Evolutionary conservation across 495 filamentous ascomycete genomes (phyloP), one percentile per base, ranked within the genome.

Genomic region (Astrocystis sublimbata): DNA sequence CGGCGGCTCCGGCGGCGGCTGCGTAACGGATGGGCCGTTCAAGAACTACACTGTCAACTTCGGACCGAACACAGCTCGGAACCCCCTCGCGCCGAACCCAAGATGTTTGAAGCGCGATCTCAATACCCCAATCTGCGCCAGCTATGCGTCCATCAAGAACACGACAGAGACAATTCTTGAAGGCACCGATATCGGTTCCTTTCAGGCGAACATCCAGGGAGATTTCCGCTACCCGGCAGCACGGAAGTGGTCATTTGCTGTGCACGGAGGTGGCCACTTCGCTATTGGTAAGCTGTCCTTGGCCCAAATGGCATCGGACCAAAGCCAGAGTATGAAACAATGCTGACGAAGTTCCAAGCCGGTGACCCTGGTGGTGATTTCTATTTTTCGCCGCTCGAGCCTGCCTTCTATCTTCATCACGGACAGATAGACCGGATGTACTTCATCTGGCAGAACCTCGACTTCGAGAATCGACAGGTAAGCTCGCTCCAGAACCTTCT

Each of bases 401-500:
- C 88, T 12, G 82, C 73, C 15, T 92, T 92, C 75, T 91, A 79
- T 70, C 78, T 85, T 13, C 88, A 91, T 71, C 88, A 92, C 69
- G 83, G 79, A 4, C 83, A 85, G 78, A 82, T 92, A 57, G 89
- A 92, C 71, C 83, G 84, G 38, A 62, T 87, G 17, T 91, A 83
- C 77, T 89, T 85, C 75, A 88, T 89, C 54, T 92, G 89, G 89
- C 88, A 92, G 66, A 75, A 76, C 47, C 68, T 77, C 12, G 74
- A 76, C 61, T 75, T 64, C 65, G 71, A 66, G 43, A 71, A 72
- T 15, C 63, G 75, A 60, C 66, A 78, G 76, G 66, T 72, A 56
- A 70, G 65, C 42, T 53, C 46, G 17, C 30, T 17, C 1, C 35
- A 42, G 2, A n/a, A 12, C 15, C n/a, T 56, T 28, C 31, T 12